Percentiles rank a stretch among this genome's conserved stretches.
phyloP scores from a whole-genome alignment of 768 basidiomycete species.

The Mycena metata region DNA sequence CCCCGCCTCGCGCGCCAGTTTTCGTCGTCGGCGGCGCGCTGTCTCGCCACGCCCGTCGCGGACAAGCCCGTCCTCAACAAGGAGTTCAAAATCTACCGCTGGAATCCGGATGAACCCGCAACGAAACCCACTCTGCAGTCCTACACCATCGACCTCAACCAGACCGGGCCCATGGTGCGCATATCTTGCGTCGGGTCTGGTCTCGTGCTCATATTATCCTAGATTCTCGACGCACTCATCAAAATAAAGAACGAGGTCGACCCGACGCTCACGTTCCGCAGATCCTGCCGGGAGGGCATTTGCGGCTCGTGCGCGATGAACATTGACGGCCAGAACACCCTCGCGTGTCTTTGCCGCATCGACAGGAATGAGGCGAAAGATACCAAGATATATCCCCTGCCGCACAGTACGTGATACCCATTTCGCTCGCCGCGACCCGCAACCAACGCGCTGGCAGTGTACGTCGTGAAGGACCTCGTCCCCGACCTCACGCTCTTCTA shows the following conservation, averaged over 20 bases:
- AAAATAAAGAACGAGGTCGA: constrained; percentile 99
- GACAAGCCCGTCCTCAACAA: constrained; percentile 83
- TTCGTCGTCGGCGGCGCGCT: constrained; percentile 39
- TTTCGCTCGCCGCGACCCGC: neutral
- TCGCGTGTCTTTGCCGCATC: constrained; percentile 97
- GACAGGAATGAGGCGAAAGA: constrained; percentile 80
- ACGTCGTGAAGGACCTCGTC: constrained; percentile 98
- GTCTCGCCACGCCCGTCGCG: constrained; percentile 36
- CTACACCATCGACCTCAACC: constrained; percentile 92
- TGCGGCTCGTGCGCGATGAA: constrained; percentile 99
- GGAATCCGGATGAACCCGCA: constrained; percentile 97
- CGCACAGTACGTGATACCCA: constrained; percentile 81
- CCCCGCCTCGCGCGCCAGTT: constrained; percentile 32
- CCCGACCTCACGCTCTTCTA: constrained; percentile 93
- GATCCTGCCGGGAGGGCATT: constrained; percentile 94
- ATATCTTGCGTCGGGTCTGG: neutral
- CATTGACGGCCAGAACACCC: constrained; percentile 97
- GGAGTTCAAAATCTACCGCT: constrained; percentile 99
- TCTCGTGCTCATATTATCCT: constrained; percentile 11
- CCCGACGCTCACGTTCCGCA: constrained; percentile 95
- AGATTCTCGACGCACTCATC: constrained; percentile 93
- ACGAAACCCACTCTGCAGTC: constrained; percentile 92
- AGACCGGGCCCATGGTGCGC: constrained; percentile 93
- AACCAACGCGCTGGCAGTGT: constrained; percentile 71
- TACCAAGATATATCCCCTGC: constrained; percentile 95